Conservation (phyloP, 164 flowering plant genomes). For the Sedum album region DNA sequence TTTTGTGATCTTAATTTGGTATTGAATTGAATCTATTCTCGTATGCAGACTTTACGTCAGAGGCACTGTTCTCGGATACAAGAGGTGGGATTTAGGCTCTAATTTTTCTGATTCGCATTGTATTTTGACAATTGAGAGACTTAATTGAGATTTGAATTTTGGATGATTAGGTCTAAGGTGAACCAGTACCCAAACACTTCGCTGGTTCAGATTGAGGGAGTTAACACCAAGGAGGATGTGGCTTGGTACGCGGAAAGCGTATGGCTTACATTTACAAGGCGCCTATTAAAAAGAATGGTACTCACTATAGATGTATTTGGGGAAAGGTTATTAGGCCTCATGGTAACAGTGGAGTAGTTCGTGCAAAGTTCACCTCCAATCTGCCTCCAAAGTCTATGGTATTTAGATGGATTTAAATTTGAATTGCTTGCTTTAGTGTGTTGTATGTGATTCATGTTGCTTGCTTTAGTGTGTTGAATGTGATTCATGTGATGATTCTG, state of each 20-base stretch:
- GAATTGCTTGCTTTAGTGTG: too few species aligned
- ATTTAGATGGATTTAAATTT: not conserved
- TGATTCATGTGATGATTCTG: not conserved
- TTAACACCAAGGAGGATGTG: constrained; percentile 52
- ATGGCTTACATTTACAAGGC: constrained; percentile 66
- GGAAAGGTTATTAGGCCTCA: constrained; percentile 57
- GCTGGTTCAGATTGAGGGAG: constrained; percentile 51
- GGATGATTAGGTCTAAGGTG: constrained; percentile 4
- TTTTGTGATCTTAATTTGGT: not conserved
- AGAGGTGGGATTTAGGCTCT: constrained; percentile 2
- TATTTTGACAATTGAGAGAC: not conserved
- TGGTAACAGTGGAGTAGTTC: constrained; percentile 57
- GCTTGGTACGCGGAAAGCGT: constrained; percentile 53
- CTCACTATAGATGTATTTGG: constrained; percentile 56
- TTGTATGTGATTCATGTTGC: too few species aligned
- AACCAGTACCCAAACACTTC: constrained; percentile 18
- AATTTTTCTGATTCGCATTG: not conserved
- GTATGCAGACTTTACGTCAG: constrained; percentile 9
- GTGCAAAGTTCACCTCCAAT: constrained; percentile 54
- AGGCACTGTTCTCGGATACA: constrained; percentile 10
- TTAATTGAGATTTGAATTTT: not conserved
- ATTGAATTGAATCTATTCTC: not conserved
- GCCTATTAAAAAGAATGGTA: constrained; percentile 42
- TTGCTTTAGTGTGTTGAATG: not conserved
- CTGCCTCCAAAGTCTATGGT: constrained; percentile 63